Evolutionary conservation across 2,329 filamentous ascomycete genomes (phyloP).

Genomic region (Tolypocladium ovalisporum): DNA sequence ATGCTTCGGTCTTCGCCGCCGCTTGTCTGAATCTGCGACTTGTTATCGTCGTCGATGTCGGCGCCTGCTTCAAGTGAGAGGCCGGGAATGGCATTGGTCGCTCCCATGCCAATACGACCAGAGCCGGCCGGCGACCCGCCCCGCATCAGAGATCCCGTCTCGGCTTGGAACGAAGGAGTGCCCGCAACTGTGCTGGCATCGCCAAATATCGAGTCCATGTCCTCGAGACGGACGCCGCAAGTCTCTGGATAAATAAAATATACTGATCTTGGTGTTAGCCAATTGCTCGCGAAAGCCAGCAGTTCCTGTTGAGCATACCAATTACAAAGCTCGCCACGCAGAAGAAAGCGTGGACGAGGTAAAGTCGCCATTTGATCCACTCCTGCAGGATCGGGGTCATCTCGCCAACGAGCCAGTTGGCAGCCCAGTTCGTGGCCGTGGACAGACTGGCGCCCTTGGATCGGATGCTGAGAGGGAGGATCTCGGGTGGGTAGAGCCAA

Average conservation of each 20-base stretch:
- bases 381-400: constrained; percentile 91
- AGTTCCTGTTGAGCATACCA: constrained; percentile 48
- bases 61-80: constrained; percentile 69
- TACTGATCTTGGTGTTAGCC: constrained; percentile 41
- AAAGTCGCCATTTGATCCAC: constrained; percentile 85
- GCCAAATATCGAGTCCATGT: constrained; percentile 92
- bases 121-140: constrained; percentile 64
- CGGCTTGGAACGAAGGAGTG: constrained; percentile 62
- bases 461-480: constrained; percentile 87
- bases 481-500: constrained; percentile 98
- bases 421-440: constrained; percentile 95
- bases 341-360: constrained; percentile 93
- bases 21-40: constrained; percentile 24
- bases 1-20: constrained; percentile 30
- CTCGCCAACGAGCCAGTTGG: constrained; percentile 95
- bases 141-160: constrained; percentile 73
- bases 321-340: constrained; percentile 92
- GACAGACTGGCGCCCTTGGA: constrained; percentile 95
- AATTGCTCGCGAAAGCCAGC: neutral
- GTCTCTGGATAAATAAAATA: constrained; percentile 98
- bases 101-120: constrained; percentile 48
- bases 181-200: constrained; percentile 75
- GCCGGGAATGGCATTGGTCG: constrained; percentile 64
- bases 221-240: constrained; percentile 85
- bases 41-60: constrained; percentile 40